A percentile compares a stretch with the other conserved stretches of the same genome.
These are phyloP conservation scores for Naematelia encephala DNA, from an alignment of 768 basidiomycete species.

Conservation along the genomic window DNA sequence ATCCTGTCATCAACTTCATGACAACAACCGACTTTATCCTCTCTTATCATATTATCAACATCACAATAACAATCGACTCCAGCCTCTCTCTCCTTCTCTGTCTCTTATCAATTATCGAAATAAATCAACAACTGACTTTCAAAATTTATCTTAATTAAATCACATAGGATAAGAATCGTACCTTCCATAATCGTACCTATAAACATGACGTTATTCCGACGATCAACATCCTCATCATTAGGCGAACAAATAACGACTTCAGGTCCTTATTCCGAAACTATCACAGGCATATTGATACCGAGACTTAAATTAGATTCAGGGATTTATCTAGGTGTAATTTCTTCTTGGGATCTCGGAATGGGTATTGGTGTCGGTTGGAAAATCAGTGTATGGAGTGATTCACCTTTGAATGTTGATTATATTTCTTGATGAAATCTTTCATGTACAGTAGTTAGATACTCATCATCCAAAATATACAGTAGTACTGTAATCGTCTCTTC, in stretches of 20 bases:
- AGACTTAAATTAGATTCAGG: conserved; percentile 58
- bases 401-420: too few species aligned
- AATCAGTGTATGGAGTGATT: too few species aligned
- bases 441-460: too few species aligned
- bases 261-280: conserved; percentile 71
- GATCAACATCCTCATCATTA: conserved; percentile 52
- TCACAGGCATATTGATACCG: conserved; percentile 65
- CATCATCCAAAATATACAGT: too few species aligned
- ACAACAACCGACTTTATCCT: too few species aligned
- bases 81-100: conserved; percentile 2
- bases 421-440: too few species aligned
- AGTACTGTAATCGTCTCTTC: too few species aligned
- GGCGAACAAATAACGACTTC: conserved; percentile 61
- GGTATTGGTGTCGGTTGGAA: too few species aligned
- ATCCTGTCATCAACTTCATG: conserved; percentile 4
- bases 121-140: too few species aligned
- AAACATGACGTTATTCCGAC: conserved; percentile 45
- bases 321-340: conserved; percentile 55
- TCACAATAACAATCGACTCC: conserved; percentile 26
- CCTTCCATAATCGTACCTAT: conserved; percentile 18
- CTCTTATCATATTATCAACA: too few species aligned
- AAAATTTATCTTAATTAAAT: too few species aligned
- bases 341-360: neutral
- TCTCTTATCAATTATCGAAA: too few species aligned
- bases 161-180: neutral